These are phyloP conservation scores for Hippophae rhamnoides DNA, from an alignment of 306 rosid species.

Conservation along the genomic window DNA sequence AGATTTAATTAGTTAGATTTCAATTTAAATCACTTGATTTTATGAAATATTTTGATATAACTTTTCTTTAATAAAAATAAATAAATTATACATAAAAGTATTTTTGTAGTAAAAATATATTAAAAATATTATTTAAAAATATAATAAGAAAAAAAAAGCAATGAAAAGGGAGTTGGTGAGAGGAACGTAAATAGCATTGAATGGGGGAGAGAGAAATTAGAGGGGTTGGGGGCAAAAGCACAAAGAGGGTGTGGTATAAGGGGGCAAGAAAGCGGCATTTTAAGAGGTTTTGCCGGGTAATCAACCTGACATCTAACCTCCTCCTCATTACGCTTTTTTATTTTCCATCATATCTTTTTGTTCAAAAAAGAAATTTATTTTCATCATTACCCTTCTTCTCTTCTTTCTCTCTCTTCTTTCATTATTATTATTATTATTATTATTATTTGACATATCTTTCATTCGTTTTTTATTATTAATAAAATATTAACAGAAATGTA, in stretches of 20 bases:
- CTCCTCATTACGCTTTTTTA: not conserved
- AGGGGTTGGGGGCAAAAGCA: no score
- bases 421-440: no score
- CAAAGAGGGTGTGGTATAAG: slow-evolving; percentile 27
- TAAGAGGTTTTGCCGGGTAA: slow-evolving; percentile 51
- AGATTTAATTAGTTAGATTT: no score
- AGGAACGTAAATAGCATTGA: slow-evolving; percentile 10
- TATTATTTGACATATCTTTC: no score
- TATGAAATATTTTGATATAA: no score
- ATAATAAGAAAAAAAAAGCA: slow-evolving; percentile 2
- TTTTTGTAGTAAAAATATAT: no score
- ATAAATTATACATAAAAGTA: no score
- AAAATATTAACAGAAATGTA: no score
- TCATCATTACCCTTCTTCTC: not conserved
- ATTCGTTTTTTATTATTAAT: no score
- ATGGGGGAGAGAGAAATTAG: slow-evolving; percentile 6
- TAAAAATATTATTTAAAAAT: not conserved
- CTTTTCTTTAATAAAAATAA: no score
- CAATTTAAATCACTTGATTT: no score
- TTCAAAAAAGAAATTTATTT: slow-evolving; percentile 7
- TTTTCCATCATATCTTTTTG: slow-evolving; percentile 32
- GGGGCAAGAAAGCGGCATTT: slow-evolving; percentile 73
- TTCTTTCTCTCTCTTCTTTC: not conserved
- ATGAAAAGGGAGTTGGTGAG: not conserved
- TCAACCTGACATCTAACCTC: slow-evolving; percentile 31